A percentile compares a stretch with the other conserved stretches of the same genome.
These are phyloP conservation scores for Erythrobasidium yunnanense DNA, from an alignment of 768 basidiomycete genomes.

Conservation along the genomic window DNA sequence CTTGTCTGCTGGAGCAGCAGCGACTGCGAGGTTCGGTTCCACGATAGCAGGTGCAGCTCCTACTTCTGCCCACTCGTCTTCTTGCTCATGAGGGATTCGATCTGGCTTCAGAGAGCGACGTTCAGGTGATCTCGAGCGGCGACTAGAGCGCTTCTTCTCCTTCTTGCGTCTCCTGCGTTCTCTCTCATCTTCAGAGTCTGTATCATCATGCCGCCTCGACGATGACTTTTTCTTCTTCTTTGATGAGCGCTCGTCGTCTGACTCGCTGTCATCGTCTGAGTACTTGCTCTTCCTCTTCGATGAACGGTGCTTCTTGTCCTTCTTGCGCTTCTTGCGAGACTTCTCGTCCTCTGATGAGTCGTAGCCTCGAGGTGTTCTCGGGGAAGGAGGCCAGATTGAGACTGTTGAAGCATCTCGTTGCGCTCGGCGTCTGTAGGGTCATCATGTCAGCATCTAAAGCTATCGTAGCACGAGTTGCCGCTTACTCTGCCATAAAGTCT, in stretches of 20 bases:
- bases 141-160: constrained; percentile 1
- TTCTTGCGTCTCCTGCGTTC: neutral
- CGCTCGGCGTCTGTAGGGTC: constrained; percentile 24
- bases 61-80: constrained; percentile 63
- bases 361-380: constrained; percentile 7
- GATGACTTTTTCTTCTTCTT: neutral
- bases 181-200: constrained; percentile 1
- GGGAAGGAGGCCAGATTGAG: constrained; percentile 31
- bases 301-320: constrained; percentile 26
- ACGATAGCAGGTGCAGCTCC: neutral
- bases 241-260: neutral
- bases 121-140: no score
- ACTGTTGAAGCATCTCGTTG: constrained; percentile 26
- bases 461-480: neutral
- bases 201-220: neutral
- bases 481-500: constrained; percentile 23
- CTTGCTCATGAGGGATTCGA: constrained; percentile 41
- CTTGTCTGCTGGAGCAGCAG: constrained; percentile 17
- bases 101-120: constrained; percentile 32
- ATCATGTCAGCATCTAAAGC: neutral
- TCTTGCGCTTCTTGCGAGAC: constrained; percentile 19
- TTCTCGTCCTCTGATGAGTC: constrained; percentile 26
- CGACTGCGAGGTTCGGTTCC: neutral
- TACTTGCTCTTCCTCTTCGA: constrained; percentile 14
- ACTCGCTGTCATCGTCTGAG: constrained; percentile 10